Percentiles rank a stretch among this genome's conserved stretches.
phyloP scores from a whole-genome alignment of 305 asterid genomes.

The Fraxinus angustifolia region DNA sequence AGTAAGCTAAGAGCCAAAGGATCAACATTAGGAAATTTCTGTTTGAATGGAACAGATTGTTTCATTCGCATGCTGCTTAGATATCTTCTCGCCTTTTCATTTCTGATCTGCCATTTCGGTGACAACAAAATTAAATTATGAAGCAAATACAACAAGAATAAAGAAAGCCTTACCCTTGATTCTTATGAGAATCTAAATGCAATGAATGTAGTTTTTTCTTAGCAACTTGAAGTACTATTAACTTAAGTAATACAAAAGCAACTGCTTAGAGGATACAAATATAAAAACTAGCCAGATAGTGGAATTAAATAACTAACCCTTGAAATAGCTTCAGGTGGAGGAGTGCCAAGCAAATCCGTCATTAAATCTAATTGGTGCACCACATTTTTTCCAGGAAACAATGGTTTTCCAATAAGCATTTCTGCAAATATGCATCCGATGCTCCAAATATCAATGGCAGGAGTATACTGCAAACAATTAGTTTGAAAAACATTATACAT shows the following conservation, averaged over 20 bases:
- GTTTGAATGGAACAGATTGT: constrained; percentile 68
- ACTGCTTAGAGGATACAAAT: neutral
- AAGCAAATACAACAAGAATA: neutral
- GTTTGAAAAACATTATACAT: neutral
- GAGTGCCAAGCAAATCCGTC: constrained; percentile 76
- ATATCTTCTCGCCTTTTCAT: constrained; percentile 97
- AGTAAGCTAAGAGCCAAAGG: constrained; percentile 81
- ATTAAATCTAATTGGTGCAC: constrained; percentile 77
- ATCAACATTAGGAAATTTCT: constrained; percentile 78
- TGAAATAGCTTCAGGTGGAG: constrained; percentile 66
- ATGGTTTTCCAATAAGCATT: constrained; percentile 68
- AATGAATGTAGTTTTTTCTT: neutral
- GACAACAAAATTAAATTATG: constrained; percentile 23
- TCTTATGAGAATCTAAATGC: neutral
- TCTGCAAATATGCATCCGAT: constrained; percentile 82
- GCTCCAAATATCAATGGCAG: constrained; percentile 84
- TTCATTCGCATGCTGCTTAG: constrained; percentile 89
- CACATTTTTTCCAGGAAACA: constrained; percentile 76
- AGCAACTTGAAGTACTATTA: constrained; percentile 1
- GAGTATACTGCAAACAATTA: constrained; percentile 56
- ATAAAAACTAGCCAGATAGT: neutral
- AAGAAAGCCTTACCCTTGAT: neutral
- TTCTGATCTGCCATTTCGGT: constrained; percentile 80
- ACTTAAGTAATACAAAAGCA: neutral
- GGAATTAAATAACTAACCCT: constrained; percentile 46